Evolutionary conservation across 345 rosid genomes (phyloP).

Genomic region (Hevea brasiliensis): DNA sequence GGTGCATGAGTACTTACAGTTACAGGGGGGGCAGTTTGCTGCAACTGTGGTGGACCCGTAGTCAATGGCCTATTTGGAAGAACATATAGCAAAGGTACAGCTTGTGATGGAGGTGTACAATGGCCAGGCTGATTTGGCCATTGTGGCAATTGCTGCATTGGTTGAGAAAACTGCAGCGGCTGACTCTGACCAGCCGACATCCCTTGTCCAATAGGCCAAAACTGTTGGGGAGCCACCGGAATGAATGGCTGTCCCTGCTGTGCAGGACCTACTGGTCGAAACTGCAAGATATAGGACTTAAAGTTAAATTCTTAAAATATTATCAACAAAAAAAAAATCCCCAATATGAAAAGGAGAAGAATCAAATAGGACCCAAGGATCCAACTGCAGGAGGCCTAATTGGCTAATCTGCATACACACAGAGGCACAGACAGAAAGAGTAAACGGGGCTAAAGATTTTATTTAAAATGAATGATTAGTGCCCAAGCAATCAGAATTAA

Average conservation of each 20-base stretch:
- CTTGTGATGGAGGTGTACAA: constrained; percentile 55
- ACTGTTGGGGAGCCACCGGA: constrained; percentile 64
- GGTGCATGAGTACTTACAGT: constrained; percentile 39
- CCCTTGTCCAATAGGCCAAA: constrained; percentile 68
- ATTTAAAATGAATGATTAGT: neutral
- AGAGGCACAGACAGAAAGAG: neutral
- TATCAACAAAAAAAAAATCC: neutral
- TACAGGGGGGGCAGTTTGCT: constrained; percentile 42
- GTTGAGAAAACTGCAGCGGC: constrained; percentile 66
- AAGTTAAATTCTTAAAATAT: neutral
- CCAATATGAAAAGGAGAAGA: constrained; percentile 3
- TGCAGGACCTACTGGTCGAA: constrained; percentile 60
- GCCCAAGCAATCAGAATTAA: neutral
- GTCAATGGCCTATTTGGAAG: constrained; percentile 62
- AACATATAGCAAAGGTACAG: constrained; percentile 49
- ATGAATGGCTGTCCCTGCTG: constrained; percentile 70
- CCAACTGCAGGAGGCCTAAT: constrained; percentile 40
- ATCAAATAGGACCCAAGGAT: constrained; percentile 33
- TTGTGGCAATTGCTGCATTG: constrained; percentile 64
- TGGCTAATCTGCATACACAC: constrained; percentile 24
- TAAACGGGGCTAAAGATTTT: neutral
- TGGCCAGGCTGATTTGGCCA: constrained; percentile 76
- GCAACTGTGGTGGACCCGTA: constrained; percentile 53
- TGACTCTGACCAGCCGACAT: constrained; percentile 55
- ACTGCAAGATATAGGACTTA: constrained; percentile 36